Percentiles rank a stretch among this genome's conserved stretches.
Evolutionary conservation across 192 early-diverging fungal genomes (phyloP).

Genomic region (Paraglomus occultum): DNA sequence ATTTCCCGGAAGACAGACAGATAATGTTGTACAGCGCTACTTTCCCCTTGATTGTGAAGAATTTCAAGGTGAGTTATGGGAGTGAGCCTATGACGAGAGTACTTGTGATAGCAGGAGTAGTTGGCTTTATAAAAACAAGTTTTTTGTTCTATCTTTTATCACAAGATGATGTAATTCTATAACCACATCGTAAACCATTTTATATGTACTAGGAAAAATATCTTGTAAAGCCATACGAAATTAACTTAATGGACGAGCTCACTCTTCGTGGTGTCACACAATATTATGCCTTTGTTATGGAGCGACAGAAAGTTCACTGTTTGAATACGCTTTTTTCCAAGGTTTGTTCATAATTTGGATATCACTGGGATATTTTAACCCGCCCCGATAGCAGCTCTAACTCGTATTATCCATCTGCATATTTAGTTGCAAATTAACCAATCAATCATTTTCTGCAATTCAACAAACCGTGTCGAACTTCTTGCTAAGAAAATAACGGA

Average conservation of each 20-base stretch:
- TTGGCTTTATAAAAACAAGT: too few species aligned
- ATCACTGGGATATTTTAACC: background rate
- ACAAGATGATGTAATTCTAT: background rate
- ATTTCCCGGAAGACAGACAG: conserved; percentile 86
- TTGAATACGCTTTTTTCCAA: conserved; percentile 92
- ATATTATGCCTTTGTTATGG: conserved; percentile 99
- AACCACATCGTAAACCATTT: background rate
- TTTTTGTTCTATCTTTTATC: too few species aligned
- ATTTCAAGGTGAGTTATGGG: conserved; percentile 66
- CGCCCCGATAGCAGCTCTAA: too few species aligned
- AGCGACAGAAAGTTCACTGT: conserved; percentile 98
- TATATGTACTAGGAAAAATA: conserved; percentile 68
- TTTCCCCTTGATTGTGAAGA: conserved; percentile 97
- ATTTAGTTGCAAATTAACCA: conserved; percentile 97
- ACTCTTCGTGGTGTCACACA: conserved; percentile 98
- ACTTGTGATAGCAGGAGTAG: too few species aligned
- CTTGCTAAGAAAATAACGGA: conserved; percentile 99
- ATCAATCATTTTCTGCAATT: conserved; percentile 99
- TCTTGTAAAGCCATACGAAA: conserved; percentile 95
- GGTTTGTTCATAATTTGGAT: conserved; percentile 41
- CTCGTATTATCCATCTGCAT: background rate
- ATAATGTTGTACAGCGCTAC: conserved; percentile 97
- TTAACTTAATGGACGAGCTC: conserved; percentile 99
- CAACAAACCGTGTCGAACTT: conserved; percentile 97
- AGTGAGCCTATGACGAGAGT: too few species aligned